Evolutionary conservation across 2,329 filamentous ascomycete species (phyloP).

Genomic region (Cytospora schulzeri): DNA sequence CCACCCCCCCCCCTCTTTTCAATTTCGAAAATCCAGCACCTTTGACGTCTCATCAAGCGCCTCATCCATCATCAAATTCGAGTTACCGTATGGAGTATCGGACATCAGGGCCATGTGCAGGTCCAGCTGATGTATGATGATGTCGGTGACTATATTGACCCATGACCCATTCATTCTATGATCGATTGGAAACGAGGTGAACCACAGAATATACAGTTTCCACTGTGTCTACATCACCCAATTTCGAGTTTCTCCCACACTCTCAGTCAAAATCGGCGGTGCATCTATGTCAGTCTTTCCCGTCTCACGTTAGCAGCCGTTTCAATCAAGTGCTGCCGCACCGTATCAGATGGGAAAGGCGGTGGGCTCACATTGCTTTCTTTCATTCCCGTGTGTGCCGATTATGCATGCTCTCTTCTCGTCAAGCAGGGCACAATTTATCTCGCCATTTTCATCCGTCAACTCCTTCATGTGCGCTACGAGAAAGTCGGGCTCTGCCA

Average conservation of each 20-base stretch:
- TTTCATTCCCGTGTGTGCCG: background rate
- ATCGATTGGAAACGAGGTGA: background rate
- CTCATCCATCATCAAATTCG: background rate
- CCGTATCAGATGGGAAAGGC: background rate
- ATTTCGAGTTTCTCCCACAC: background rate
- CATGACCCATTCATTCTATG: background rate
- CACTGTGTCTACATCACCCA: background rate
- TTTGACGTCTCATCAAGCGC: background rate
- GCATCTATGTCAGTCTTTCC: slow-evolving; percentile 3
- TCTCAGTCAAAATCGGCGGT: background rate
- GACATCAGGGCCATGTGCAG: background rate
- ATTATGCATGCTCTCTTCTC: background rate
- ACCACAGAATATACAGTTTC: background rate
- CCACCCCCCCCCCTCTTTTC: background rate
- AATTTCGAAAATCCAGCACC: background rate
- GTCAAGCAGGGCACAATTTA: background rate
- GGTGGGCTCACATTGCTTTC: background rate
- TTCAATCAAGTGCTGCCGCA: slow-evolving; percentile 9
- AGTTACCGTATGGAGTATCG: background rate
- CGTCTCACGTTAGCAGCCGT: slow-evolving; percentile 8
- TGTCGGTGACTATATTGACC: slow-evolving; percentile 2
- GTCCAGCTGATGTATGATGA: slow-evolving; percentile 1
- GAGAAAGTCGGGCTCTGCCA: slow-evolving; percentile 4
- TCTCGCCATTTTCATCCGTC: background rate
- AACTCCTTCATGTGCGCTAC: background rate